Evolutionary conservation across 495 filamentous ascomycete genomes (phyloP), one percentile per base, ranked within the genome.

Genomic region (Staphylotrichum tortipilum): DNA sequence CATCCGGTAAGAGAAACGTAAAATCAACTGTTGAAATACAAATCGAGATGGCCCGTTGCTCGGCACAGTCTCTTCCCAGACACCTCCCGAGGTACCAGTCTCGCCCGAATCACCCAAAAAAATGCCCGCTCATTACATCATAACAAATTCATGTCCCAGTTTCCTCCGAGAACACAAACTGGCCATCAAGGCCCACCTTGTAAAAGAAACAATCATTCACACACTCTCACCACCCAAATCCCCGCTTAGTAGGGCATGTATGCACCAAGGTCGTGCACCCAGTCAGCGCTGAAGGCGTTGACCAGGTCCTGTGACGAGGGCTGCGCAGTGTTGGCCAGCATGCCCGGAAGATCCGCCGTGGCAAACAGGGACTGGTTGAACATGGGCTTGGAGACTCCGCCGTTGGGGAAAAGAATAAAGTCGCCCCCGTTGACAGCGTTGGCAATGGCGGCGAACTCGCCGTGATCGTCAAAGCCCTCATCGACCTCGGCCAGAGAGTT

Each of bases 401-500:
- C 47, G 17, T 51, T 43, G 9, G 64, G 64, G 44, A 64, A 67
- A 7, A 67, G 57, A 34, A 66, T 60, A 28, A 67, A 67, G 38
- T 67, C 64, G 14, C 51, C 62, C 17, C 56, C 54, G 26, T 47
- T 54, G 17, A 41, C 44, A 1, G 49, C 49, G 30, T 56, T 55
- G 26, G 50, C 30, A 39, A 66, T 55, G 44, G 42, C 45, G n/a
- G 55, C 47, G 39, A 50, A 60, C 38, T 57, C 62, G 7, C 49
- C 43, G 14, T 55, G 46, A 29, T 78, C 76, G 44, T 77, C 78
- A 42, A 72, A 74, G 9, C 70, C 70, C 37, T 77, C 74, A 40
- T 75, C 68, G 35, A 71, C 55, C 11, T 66, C 65, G 12, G 53
- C 60, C 49, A 72, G 63, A 0, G 77, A 80, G 5, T 69, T 70